Conservation (phyloP, 768 basidiomycete genomes). For the Coprinopsis sp. region DNA sequence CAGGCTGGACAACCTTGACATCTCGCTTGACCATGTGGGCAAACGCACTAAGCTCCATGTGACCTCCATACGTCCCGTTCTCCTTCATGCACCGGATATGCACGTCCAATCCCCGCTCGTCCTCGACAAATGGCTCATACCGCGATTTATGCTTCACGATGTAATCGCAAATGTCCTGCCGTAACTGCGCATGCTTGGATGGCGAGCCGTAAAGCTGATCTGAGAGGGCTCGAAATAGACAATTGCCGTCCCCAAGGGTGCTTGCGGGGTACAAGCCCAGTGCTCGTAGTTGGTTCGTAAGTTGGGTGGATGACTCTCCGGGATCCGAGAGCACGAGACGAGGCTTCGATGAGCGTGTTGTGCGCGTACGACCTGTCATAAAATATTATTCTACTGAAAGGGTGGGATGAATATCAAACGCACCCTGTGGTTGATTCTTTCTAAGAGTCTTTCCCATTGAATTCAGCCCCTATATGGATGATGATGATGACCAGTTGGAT, state of each 20-base stretch:
- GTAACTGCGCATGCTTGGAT: slow-evolving; percentile 60
- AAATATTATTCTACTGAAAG: not conserved
- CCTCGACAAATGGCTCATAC: slow-evolving; percentile 86
- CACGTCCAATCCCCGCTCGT: slow-evolving; percentile 67
- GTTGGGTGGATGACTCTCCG: slow-evolving; percentile 56
- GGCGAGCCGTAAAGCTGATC: slow-evolving; percentile 84
- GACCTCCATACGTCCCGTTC: slow-evolving; percentile 89
- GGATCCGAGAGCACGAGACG: slow-evolving; percentile 46
- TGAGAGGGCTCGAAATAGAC: slow-evolving; percentile 85
- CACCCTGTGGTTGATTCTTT: slow-evolving; percentile 9
- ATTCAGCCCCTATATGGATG: too few relatives aligned
- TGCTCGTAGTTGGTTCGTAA: slow-evolving; percentile 68
- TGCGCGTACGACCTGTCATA: not conserved
- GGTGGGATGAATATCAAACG: not conserved
- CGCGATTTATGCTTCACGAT: slow-evolving; percentile 62
- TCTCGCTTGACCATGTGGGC: slow-evolving; percentile 72
- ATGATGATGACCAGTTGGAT: too few relatives aligned
- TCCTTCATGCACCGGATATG: slow-evolving; percentile 78
- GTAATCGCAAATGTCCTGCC: slow-evolving; percentile 80
- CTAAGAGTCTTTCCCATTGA: slow-evolving; percentile 12
- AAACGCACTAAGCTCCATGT: slow-evolving; percentile 91
- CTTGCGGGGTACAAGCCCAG: slow-evolving; percentile 84
- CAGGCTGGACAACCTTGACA: slow-evolving; percentile 92
- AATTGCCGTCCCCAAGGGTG: slow-evolving; percentile 89
- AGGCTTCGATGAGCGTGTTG: slow-evolving; percentile 9